Conservation (phyloP, 805 yeast genomes). For the Candida ulmi region DNA sequence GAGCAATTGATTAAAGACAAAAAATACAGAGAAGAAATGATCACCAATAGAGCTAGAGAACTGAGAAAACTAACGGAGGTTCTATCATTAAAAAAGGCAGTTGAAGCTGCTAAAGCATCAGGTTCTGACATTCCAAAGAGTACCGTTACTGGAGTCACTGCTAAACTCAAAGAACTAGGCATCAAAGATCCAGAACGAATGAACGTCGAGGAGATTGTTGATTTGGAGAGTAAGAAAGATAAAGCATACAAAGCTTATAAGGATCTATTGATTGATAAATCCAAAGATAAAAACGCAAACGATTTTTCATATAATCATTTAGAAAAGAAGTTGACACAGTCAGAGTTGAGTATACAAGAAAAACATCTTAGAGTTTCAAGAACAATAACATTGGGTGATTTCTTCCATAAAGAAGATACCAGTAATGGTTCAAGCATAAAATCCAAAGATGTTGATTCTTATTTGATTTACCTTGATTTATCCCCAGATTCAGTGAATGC, state of each 20-base stretch:
- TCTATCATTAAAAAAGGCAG: conserved; percentile 53
- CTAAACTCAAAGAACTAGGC: conserved; percentile 30
- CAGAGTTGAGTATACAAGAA: conserved; percentile 48
- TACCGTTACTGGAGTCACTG: conserved; percentile 23
- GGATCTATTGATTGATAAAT: conserved; percentile 13
- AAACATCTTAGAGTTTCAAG: conserved; percentile 55
- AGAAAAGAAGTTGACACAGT: conserved; percentile 47
- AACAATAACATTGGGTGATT: conserved; percentile 65
- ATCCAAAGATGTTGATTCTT: conserved; percentile 41
- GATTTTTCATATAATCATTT: conserved; percentile 20
- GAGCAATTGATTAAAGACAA: conserved; percentile 2
- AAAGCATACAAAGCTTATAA: conserved; percentile 15
- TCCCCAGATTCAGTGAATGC: conserved; percentile 82
- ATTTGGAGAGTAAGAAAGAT: conserved; percentile 17
- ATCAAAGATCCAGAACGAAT: conserved; percentile 32
- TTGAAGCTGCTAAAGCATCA: conserved; percentile 47
- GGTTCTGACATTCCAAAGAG: conserved; percentile 29
- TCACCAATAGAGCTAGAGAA: conserved; percentile 7
- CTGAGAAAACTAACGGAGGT: conserved; percentile 48
- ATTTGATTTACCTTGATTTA: conserved; percentile 73
- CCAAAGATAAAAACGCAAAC: conserved; percentile 4
- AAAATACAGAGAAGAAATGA: conserved; percentile 5
- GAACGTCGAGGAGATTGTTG: conserved; percentile 13
- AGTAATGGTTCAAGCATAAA: conserved; percentile 5
- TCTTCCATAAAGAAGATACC: conserved; percentile 28